Evolutionary conservation across 805 yeast species (phyloP).

Genomic region (Candida ascalaphidarum): DNA sequence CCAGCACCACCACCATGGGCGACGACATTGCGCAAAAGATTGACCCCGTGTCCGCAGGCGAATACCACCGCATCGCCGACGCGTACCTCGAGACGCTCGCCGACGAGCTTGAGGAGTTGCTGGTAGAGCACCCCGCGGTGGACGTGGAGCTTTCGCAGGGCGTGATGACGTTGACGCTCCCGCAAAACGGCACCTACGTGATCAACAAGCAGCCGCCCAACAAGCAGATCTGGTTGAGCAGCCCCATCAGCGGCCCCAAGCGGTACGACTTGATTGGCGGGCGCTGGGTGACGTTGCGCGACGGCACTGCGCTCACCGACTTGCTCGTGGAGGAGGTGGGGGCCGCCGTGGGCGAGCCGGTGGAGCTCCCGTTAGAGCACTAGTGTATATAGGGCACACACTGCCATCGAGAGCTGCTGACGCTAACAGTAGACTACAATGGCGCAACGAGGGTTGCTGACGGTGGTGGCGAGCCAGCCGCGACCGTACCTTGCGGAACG

Average conservation of each 20-base stretch:
- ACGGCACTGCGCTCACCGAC: slow-evolving; percentile 30
- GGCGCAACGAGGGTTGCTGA: too few species aligned
- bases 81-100: slow-evolving; percentile 60
- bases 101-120: slow-evolving; percentile 58
- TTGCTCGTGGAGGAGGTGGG: slow-evolving; percentile 24
- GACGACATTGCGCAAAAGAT: slow-evolving; percentile 44
- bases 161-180: slow-evolving; percentile 66
- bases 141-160: slow-evolving; percentile 82
- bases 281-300: slow-evolving; percentile 75
- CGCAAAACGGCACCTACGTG: slow-evolving; percentile 77
- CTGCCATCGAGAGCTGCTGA: too few species aligned
- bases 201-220: slow-evolving; percentile 97
- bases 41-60: slow-evolving; percentile 33
- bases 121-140: slow-evolving; percentile 55
- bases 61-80: slow-evolving; percentile 61
- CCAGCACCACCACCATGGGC: slow-evolving; percentile 42
- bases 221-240: slow-evolving; percentile 91
- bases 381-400: too few species aligned
- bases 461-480: too few species aligned
- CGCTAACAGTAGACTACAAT: too few species aligned
- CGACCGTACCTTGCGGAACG: too few species aligned
- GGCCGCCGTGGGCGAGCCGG: slow-evolving; percentile 14
- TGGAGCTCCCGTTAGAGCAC: too few species aligned
- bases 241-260: slow-evolving; percentile 92
- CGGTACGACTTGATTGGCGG: slow-evolving; percentile 57